Base-by-base conservation (phyloP, 2,329 filamentous ascomycete genomes). In the Tympanopsis confertula region DNA sequence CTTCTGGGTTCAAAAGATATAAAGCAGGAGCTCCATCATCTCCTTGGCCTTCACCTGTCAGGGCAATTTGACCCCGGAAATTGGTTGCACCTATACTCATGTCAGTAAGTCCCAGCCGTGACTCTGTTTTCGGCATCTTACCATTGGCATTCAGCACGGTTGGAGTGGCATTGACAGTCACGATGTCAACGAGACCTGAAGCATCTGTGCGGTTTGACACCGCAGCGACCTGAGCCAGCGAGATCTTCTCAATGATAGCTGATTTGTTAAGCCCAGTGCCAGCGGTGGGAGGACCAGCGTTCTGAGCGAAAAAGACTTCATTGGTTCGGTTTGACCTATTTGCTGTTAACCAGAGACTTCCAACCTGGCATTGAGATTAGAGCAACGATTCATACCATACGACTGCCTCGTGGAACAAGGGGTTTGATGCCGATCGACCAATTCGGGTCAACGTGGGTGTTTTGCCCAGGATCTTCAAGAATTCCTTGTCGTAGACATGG, bases 401-500 rank as follows among this genome's bases (percentile, higher is more conserved):
- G 7, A 70, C 66, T 5, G 70, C 71, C 45, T 76, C 71, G 39
- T 75, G 71, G 33, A 71, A 75, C 4, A 70, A 45, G 0, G 66
- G 67, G 35, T 71, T 58, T 0, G 49, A 52, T 0, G 55, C 59
- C 0, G 63, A 57, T 4, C 61, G 54, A 1, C 65, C 67, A 5
- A 72, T 59, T 13, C 71, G 51, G 1, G 69, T 69, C 42, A 74
- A 47, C 0, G 65, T 64, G 0, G 71, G 68, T 28, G 65, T 54
- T 0, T 48, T 22, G 4, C 71, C 71, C 15, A 75, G 61, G 5
- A 75, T 55, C 19, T 64, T 53, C 36, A 59, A 55, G 39, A 75
- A 75, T 14, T 65, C 66, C 0, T 62, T 50, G 35, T 73, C 64
- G 44, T 70, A 74, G 39, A 71, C 52, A 40, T 67, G 58, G 42